Evolutionary conservation across 2,329 filamentous ascomycete genomes (phyloP).

Genomic region (Diplodia corticola): DNA sequence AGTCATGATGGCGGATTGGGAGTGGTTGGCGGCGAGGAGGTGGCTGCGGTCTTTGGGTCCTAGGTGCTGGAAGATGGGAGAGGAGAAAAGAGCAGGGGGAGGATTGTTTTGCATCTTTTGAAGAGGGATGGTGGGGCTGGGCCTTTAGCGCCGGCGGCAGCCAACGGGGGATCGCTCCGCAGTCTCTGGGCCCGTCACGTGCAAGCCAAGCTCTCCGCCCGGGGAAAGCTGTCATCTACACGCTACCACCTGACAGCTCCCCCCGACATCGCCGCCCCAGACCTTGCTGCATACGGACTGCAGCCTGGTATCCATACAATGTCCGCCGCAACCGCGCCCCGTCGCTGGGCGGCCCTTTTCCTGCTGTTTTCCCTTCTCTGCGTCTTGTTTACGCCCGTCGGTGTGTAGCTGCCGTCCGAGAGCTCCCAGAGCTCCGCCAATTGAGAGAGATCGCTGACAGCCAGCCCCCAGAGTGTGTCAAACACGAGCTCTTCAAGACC

Average conservation of each 20-base stretch:
- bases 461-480: conserved; percentile 56
- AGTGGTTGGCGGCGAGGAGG: conserved; percentile 37
- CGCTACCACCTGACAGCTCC: background rate
- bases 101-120: conserved; percentile 24
- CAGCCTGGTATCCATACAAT: conserved; percentile 17
- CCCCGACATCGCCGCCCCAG: background rate
- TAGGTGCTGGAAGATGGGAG: conserved; percentile 49
- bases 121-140: conserved; percentile 21
- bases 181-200: conserved; percentile 6
- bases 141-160: conserved; percentile 9
- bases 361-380: conserved; percentile 37
- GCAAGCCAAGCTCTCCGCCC: conserved; percentile 20
- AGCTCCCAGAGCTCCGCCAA: conserved; percentile 14
- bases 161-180: conserved; percentile 20
- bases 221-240: conserved; percentile 22
- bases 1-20: conserved; percentile 51
- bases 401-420: conserved; percentile 30
- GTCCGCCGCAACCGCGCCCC: conserved; percentile 44
- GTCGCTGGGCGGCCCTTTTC: conserved; percentile 60
- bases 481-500: conserved; percentile 96
- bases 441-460: background rate
- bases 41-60: conserved; percentile 50
- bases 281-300: conserved; percentile 19
- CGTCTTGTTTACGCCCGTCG: conserved; percentile 38
- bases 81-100: conserved; percentile 30